Percentiles rank a stretch among this genome's conserved stretches.
These are phyloP conservation scores for Hortiboletus rubellus DNA, from an alignment of 1,284 basidiomycete species.

Conservation along the genomic window DNA sequence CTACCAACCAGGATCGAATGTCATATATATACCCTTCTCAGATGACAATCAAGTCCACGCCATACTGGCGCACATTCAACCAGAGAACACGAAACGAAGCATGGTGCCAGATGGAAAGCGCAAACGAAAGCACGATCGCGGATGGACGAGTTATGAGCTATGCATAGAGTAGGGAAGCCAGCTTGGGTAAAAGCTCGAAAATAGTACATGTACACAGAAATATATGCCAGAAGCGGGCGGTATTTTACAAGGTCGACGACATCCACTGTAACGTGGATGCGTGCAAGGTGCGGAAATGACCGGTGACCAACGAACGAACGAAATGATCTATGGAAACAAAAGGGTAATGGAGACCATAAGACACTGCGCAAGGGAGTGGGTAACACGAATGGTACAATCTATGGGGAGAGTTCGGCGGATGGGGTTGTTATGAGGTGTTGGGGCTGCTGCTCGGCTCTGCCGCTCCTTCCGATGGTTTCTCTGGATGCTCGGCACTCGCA, in stretches of 20 bases:
- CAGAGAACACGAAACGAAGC: constrained; percentile 8
- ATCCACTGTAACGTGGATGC: constrained; percentile 12
- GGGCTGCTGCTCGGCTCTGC: constrained; percentile 20
- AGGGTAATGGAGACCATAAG: constrained; percentile 9
- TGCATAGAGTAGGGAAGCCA: constrained; percentile 20
- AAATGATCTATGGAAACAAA: constrained; percentile 32
- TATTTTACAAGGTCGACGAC: constrained; percentile 28
- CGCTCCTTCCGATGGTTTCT: constrained; percentile 30
- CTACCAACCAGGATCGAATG: neutral
- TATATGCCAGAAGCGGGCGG: constrained; percentile 23
- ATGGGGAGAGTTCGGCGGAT: constrained; percentile 1
- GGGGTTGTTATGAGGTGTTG: constrained; percentile 20
- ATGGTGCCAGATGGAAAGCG: constrained; percentile 2
- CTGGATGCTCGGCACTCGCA: constrained; percentile 18
- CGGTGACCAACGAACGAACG: constrained; percentile 6
- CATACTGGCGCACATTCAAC: constrained; percentile 3
- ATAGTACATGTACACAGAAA: constrained; percentile 35
- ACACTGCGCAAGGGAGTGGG: constrained; percentile 8
- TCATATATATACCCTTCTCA: neutral
- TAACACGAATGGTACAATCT: constrained; percentile 28
- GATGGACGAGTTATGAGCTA: constrained; percentile 12
- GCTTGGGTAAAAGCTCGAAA: constrained; percentile 5
- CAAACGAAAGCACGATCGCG: constrained; percentile 8
- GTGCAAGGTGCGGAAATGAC: neutral
- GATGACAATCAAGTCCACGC: constrained; percentile 3